Percentiles rank a stretch among this genome's conserved stretches.
Conservation (phyloP, 306 rosid genomes). For the Quercus cerris region DNA sequence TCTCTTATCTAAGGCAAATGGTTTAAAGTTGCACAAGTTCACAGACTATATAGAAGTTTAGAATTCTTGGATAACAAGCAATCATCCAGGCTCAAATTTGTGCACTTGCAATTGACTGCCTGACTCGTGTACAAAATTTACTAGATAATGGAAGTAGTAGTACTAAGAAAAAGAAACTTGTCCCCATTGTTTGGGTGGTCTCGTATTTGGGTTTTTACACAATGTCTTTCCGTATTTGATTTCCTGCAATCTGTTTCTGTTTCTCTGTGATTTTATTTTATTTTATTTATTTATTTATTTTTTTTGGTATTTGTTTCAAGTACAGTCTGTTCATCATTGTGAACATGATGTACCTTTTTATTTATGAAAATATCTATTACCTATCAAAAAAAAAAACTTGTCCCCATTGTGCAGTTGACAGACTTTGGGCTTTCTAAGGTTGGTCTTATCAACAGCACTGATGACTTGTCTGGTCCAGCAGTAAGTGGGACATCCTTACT, state of each 20-base stretch:
- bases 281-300: too few relatives aligned
- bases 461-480: slow-evolving; percentile 93
- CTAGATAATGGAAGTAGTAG: not conserved
- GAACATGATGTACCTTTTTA: too few relatives aligned
- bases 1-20: not conserved
- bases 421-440: slow-evolving; percentile 99
- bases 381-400: not conserved
- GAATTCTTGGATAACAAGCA: not conserved
- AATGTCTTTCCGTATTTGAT: too few relatives aligned
- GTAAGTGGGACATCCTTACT: slow-evolving; percentile 77
- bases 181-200: not conserved
- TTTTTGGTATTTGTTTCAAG: too few relatives aligned
- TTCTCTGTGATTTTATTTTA: too few relatives aligned
- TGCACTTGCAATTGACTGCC: not conserved
- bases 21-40: not conserved
- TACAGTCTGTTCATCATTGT: too few relatives aligned
- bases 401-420: slow-evolving; percentile 62
- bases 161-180: not conserved
- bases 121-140: not conserved
- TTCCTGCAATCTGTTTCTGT: too few relatives aligned
- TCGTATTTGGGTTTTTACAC: too few relatives aligned
- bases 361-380: too few relatives aligned
- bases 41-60: not conserved
- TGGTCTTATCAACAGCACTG: slow-evolving; percentile 99
- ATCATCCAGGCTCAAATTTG: not conserved